These are phyloP conservation scores for Diplodia intermedia DNA, from an alignment of 2,329 filamentous ascomycete species.

Conservation along the genomic window DNA sequence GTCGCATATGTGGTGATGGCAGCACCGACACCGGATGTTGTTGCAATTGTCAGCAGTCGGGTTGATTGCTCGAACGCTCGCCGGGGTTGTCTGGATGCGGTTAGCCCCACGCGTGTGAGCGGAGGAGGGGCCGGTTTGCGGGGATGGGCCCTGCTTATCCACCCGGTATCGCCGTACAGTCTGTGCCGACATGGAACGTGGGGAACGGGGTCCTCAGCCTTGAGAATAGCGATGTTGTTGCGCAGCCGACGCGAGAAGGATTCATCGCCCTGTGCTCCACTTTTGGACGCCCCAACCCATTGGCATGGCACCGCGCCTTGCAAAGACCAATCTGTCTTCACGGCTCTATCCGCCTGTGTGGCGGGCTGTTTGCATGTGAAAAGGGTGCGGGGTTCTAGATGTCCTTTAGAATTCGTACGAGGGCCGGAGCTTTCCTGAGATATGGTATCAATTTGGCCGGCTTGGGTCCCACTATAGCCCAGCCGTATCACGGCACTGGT, in stretches of 20 bases:
- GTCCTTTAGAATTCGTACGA: not conserved
- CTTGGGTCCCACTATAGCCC: not conserved
- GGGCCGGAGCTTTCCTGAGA: not conserved
- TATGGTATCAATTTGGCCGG: not conserved
- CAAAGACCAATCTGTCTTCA: not conserved
- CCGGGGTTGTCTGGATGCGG: constrained; percentile 6
- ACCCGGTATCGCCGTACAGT: not conserved
- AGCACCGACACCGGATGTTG: constrained; percentile 12
- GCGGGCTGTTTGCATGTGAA: not conserved
- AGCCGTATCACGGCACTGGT: not conserved
- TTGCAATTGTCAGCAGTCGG: constrained; percentile 14
- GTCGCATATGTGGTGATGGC: not conserved
- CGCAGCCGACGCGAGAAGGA: not conserved
- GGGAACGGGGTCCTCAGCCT: not conserved
- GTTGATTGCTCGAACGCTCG: not conserved
- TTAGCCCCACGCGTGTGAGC: constrained; percentile 1
- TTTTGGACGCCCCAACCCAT: not conserved
- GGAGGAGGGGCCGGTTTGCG: constrained; percentile 13
- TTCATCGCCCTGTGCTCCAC: not conserved
- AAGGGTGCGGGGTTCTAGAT: constrained; percentile 4
- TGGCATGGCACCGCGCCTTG: not conserved
- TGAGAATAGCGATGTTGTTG: not conserved
- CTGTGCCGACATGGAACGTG: not conserved
- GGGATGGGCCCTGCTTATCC: not conserved
- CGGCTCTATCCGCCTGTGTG: not conserved